A percentile compares a stretch with the other conserved stretches of the same genome.
Conservation (phyloP, 83 land plant species). For the Thuja plicata region DNA sequence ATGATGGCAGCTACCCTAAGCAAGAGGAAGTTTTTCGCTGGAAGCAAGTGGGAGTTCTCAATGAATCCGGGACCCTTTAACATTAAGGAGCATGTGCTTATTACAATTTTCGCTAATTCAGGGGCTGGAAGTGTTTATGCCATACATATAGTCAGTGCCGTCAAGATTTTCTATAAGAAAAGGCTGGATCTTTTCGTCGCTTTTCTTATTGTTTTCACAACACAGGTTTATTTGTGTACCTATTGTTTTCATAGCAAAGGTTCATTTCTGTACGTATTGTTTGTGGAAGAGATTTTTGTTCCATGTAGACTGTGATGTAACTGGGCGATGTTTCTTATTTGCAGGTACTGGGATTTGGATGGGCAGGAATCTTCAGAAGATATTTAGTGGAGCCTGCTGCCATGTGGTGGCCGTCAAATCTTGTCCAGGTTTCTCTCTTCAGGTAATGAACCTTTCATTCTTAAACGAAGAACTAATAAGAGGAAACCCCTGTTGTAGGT, state of each 20-base stretch:
- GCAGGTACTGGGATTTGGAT: constrained; percentile 61
- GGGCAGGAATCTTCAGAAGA: constrained; percentile 55
- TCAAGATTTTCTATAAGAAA: constrained; percentile 64
- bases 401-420: constrained; percentile 91
- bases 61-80: constrained; percentile 87
- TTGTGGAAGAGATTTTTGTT: neutral
- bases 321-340: neutral
- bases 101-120: constrained; percentile 83
- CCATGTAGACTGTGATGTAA: neutral
- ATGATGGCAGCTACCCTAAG: constrained; percentile 51
- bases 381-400: constrained; percentile 77
- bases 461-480: neutral
- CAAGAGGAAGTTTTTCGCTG: constrained; percentile 34
- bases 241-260: constrained; percentile 68
- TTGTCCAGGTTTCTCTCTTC: constrained; percentile 71
- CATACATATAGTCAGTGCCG: constrained; percentile 61
- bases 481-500: neutral
- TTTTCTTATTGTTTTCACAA: constrained; percentile 65
- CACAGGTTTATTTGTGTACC: constrained; percentile 46
- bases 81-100: constrained; percentile 85
- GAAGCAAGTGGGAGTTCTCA: constrained; percentile 45
- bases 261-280: neutral
- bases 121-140: constrained; percentile 83
- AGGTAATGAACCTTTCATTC: constrained; percentile 17
- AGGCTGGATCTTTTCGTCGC: constrained; percentile 50